A percentile compares a stretch with the other conserved stretches of the same genome.
These are phyloP conservation scores for Ramularia collo-cygni DNA, from an alignment of 2,329 filamentous ascomycete genomes.

Conservation along the genomic window DNA sequence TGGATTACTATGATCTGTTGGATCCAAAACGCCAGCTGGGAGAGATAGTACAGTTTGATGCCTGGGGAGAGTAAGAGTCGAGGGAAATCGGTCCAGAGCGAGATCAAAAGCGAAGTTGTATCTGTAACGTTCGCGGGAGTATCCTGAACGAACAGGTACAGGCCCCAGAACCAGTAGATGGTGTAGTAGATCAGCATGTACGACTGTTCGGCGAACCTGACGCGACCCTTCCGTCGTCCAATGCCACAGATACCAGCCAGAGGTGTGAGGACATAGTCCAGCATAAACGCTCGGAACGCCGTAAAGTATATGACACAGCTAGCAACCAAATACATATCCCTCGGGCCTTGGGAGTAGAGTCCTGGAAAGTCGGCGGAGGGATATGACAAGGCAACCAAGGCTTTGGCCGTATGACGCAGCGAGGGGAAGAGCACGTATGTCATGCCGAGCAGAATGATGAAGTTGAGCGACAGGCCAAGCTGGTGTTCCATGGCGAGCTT, in stretches of 20 bases:
- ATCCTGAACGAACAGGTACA: slow-evolving; percentile 48
- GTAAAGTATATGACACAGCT: slow-evolving; percentile 82
- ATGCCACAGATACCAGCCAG: slow-evolving; percentile 67
- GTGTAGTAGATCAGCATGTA: slow-evolving; percentile 83
- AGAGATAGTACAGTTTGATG: slow-evolving; percentile 83
- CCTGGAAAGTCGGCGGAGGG: slow-evolving; percentile 44
- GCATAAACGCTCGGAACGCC: slow-evolving; percentile 70
- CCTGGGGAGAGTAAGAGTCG: slow-evolving; percentile 64
- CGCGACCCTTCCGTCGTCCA: slow-evolving; percentile 63
- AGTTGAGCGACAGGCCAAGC: slow-evolving; percentile 69
- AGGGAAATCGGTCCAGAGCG: slow-evolving; percentile 78
- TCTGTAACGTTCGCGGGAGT: slow-evolving; percentile 20
- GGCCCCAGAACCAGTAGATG: slow-evolving; percentile 73
- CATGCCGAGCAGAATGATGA: slow-evolving; percentile 73
- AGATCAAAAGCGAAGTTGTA: slow-evolving; percentile 24
- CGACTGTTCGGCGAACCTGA: slow-evolving; percentile 87
- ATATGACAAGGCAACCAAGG: slow-evolving; percentile 85
- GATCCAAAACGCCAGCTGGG: slow-evolving; percentile 86
- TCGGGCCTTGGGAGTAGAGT: slow-evolving; percentile 67
- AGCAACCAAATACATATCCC: slow-evolving; percentile 71
- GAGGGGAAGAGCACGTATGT: slow-evolving; percentile 77
- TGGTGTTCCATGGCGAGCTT: slow-evolving; percentile 37
- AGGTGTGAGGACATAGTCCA: slow-evolving; percentile 82
- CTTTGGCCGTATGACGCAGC: slow-evolving; percentile 69
- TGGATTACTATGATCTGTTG: slow-evolving; percentile 93